Evolutionary conservation across 306 rosid species (phyloP).

Genomic region (Adenanthera pavonina): DNA sequence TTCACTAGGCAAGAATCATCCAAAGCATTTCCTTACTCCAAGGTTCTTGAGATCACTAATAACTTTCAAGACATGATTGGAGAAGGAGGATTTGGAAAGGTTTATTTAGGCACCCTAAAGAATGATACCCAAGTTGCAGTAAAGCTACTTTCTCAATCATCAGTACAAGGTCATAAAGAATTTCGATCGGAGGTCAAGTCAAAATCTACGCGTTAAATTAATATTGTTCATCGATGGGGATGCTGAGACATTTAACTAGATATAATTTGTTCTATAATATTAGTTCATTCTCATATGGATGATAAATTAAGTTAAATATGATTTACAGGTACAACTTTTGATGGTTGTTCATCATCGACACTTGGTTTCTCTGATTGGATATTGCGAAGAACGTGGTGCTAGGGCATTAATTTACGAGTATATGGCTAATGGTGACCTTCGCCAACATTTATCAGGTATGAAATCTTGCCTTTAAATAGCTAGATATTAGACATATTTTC

Average conservation of each 20-base stretch:
- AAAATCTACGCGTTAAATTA: not conserved
- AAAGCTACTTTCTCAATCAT: constrained; percentile 42
- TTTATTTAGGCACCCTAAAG: constrained; percentile 31
- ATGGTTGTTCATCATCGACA: constrained; percentile 41
- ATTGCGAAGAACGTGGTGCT: constrained; percentile 36
- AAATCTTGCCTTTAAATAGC: not conserved
- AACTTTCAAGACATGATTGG: constrained; percentile 42
- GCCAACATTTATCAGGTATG: constrained; percentile 26
- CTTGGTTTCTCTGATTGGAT: constrained; percentile 46
- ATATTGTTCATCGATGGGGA: too few relatives aligned
- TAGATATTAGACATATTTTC: too few relatives aligned
- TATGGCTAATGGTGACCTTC: constrained; percentile 38
- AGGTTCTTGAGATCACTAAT: constrained; percentile 36
- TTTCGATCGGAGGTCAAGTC: constrained; percentile 38
- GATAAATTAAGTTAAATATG: not conserved
- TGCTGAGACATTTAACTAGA: not conserved
- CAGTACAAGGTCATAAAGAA: constrained; percentile 43
- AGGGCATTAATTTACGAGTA: constrained; percentile 45
- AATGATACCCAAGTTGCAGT: constrained; percentile 45
- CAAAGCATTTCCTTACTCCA: constrained; percentile 32
- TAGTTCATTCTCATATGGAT: not conserved
- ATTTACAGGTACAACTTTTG: constrained; percentile 38
- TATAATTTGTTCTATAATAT: not conserved
- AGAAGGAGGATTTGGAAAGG: constrained; percentile 50
- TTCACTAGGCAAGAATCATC: not conserved